Evolutionary conservation across 1,284 basidiomycete genomes (phyloP).

Genomic region (Trichosporon inkin): DNA sequence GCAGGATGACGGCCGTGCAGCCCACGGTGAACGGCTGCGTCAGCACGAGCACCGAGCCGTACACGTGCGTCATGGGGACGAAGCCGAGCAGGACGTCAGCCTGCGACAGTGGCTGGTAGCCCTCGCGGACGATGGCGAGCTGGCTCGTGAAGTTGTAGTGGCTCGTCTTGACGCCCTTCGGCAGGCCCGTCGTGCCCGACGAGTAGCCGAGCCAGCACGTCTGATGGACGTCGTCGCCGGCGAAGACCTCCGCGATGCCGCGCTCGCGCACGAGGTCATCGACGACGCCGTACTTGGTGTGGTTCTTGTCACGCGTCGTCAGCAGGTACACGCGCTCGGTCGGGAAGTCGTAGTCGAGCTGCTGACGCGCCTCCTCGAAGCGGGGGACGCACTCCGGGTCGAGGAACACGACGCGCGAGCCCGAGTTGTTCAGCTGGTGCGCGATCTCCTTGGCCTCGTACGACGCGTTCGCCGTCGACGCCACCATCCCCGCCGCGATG

Average conservation of each 20-base stretch:
- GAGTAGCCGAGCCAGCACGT: constrained; percentile 58
- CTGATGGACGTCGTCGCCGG: constrained; percentile 19
- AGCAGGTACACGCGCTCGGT: constrained; percentile 12
- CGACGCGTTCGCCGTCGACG: constrained; percentile 40
- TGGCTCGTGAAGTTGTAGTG: constrained; percentile 60
- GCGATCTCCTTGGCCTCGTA: constrained; percentile 39
- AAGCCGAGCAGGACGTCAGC: constrained; percentile 19
- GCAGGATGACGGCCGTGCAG: constrained; percentile 62
- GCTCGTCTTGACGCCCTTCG: constrained; percentile 56
- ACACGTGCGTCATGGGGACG: constrained; percentile 21
- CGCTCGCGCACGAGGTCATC: constrained; percentile 13
- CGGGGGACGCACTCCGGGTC: constrained; percentile 55
- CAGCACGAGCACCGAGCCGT: constrained; percentile 49
- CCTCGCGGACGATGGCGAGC: constrained; percentile 15
- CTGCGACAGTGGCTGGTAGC: constrained; percentile 16
- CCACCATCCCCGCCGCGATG: constrained; percentile 41
- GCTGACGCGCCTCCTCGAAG: constrained; percentile 30
- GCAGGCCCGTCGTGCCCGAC: constrained; percentile 58
- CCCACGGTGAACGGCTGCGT: constrained; percentile 61
- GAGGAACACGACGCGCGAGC: constrained; percentile 58
- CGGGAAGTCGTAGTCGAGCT: constrained; percentile 4
- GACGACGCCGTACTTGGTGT: constrained; percentile 13
- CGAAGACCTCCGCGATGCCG: constrained; percentile 15
- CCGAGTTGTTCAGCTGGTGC: constrained; percentile 54
- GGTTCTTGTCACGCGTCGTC: constrained; percentile 8